Base-by-base conservation (phyloP, 805 yeast genomes). In the Jamesozyma spencerorum region DNA sequence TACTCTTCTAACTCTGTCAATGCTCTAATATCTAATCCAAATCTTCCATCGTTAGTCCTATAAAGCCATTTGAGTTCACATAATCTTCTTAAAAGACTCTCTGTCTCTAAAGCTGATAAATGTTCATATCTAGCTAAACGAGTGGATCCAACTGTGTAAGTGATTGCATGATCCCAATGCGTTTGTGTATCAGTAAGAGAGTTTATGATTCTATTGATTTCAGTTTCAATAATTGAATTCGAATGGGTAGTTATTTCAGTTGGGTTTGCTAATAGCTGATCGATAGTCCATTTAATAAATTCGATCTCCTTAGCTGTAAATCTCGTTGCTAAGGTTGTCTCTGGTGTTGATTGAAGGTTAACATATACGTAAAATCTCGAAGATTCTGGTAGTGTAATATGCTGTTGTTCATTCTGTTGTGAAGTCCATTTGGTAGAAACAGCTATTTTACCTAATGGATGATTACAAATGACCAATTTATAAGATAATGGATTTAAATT, bases 61-160 rank as follows among this genome's bases (percentile, higher is more conserved):
- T 47, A 54, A 17, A 58, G 48, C 63, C 63, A 58, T 40, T 55
- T 57, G 18, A 45, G 26, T 15, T 45, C 55, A 24, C 55, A 48
- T 18, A 58, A 42, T 36, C 41, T 43, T 3, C 35, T 18, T 3
- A 57, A 27, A 18, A 55, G 18, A 4, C 40, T 33, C 38, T 57
- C 60, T 4, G 44, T 39, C 24, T 54, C 58, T 12, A 47, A 19
- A 1, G 55, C 48, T 3, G 42, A 46, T 36, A 57, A 29, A 11
- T 41, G 48, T 22, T 44, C 44, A 36, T 37, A 50, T 18, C 46
- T 47, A n/a, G 45, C 38, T 3, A 58, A 46, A 15, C 37, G 34
- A 6, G 47, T 48, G 1, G 61, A 50, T 1, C 58, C 55, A 1
- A 45, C 46, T 3, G 53, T 42, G 35, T 42, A 54, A 3, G 49